A percentile compares a stretch with the other conserved stretches of the same genome.
These are phyloP conservation scores for Tripterygium wilfordii DNA, from an alignment of 177 flowering plant genomes.

Conservation along the genomic window DNA sequence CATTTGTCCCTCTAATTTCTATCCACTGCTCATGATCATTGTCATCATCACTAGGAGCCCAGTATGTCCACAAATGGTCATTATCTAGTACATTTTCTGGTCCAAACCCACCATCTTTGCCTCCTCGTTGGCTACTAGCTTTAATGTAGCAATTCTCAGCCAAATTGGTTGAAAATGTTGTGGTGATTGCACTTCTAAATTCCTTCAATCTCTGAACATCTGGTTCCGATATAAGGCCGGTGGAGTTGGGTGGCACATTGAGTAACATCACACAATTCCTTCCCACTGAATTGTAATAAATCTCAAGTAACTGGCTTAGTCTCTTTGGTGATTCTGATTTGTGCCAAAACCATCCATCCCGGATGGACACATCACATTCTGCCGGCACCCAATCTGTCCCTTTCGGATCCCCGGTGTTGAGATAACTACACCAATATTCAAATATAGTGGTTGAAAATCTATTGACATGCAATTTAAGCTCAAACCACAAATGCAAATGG, in stretches of 20 bases:
- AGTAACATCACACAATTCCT: constrained; percentile 73
- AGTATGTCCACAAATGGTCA: constrained; percentile 82
- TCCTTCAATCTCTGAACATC: constrained; percentile 49
- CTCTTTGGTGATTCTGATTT: constrained; percentile 60
- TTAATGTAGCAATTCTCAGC: constrained; percentile 34
- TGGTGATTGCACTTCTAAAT: constrained; percentile 50
- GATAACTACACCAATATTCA: constrained; percentile 48
- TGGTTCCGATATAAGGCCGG: constrained; percentile 58
- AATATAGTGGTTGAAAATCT: neutral
- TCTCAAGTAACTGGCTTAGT: constrained; percentile 53
- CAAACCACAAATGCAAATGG: no score
- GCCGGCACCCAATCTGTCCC: constrained; percentile 88
- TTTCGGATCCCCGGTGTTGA: constrained; percentile 67
- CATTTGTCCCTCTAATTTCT: constrained; percentile 34
- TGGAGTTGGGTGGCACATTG: constrained; percentile 88
- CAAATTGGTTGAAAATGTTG: constrained; percentile 52
- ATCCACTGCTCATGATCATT: constrained; percentile 58
- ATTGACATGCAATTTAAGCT: no score
- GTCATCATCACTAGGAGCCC: constrained; percentile 62
- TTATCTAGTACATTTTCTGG: constrained; percentile 55
- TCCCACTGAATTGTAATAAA: constrained; percentile 90
- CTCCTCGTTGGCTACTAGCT: constrained; percentile 84
- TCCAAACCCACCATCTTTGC: constrained; percentile 45
- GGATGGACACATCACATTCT: constrained; percentile 87
- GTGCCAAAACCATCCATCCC: constrained; percentile 97